Percentiles rank a stretch among this genome's conserved stretches.
Conservation (phyloP, 495 filamentous ascomycete genomes). For the Neurospora sp. region DNA sequence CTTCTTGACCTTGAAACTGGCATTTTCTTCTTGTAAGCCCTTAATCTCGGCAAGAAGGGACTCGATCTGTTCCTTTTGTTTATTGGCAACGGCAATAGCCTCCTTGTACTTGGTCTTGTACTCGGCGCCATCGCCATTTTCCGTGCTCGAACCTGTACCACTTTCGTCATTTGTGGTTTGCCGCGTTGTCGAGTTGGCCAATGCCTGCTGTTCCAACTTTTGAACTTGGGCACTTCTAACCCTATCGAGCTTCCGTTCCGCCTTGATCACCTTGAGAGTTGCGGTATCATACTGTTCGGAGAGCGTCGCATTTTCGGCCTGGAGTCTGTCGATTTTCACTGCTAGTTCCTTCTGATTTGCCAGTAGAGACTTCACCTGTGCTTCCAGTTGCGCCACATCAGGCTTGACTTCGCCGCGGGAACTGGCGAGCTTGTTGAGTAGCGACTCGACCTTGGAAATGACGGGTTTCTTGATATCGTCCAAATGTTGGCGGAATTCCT, state of each 20-base stretch:
- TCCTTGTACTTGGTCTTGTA: constrained; percentile 53
- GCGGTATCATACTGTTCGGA: constrained; percentile 76
- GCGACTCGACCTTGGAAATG: constrained; percentile 29
- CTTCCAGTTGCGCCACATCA: constrained; percentile 63
- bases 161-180: constrained; percentile 44
- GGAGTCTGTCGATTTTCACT: constrained; percentile 63
- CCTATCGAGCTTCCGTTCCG: constrained; percentile 87
- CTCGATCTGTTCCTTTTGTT: constrained; percentile 81
- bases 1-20: constrained; percentile 43
- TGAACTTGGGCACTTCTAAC: constrained; percentile 79
- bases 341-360: constrained; percentile 72
- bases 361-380: constrained; percentile 60
- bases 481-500: constrained; percentile 72
- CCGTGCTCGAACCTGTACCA: constrained; percentile 43
- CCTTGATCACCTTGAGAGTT: constrained; percentile 82
- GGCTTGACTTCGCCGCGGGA: constrained; percentile 40
- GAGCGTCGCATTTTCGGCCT: constrained; percentile 71
- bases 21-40: constrained; percentile 66
- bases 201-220: constrained; percentile 83
- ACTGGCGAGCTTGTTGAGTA: constrained; percentile 32
- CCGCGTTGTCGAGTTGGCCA: constrained; percentile 47
- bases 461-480: constrained; percentile 42
- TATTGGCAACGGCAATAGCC: constrained; percentile 59
- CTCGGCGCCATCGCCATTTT: constrained; percentile 54
- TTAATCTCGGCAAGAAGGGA: constrained; percentile 71